Evolutionary conservation across 345 rosid species (phyloP).

Genomic region (Eucalyptus shirleyi): DNA sequence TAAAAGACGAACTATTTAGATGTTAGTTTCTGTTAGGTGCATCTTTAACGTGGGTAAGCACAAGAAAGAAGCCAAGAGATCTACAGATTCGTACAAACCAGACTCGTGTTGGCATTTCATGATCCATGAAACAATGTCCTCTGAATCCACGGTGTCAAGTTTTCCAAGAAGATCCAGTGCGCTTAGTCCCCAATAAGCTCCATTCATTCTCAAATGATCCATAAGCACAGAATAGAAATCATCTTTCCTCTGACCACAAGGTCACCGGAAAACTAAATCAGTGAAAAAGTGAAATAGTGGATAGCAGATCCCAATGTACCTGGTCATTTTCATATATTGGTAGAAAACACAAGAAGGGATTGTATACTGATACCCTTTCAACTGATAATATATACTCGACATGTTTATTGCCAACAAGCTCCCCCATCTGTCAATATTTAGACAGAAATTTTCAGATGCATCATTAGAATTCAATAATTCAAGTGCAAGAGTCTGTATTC

Average conservation of each 20-base stretch:
- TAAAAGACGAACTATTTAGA: background rate
- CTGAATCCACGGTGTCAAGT: conserved; percentile 39
- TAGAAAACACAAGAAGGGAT: background rate
- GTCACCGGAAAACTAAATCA: background rate
- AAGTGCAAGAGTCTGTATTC: background rate
- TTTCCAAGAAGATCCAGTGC: conserved; percentile 69
- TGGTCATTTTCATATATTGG: background rate
- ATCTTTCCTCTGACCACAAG: conserved; percentile 45
- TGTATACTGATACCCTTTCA: conserved; percentile 34
- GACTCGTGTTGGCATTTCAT: conserved; percentile 74
- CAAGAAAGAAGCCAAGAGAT: background rate
- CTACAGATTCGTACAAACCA: conserved; percentile 20
- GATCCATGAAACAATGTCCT: conserved; percentile 65
- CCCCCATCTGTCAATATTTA: conserved; percentile 22
- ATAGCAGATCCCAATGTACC: background rate
- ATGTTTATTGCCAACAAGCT: conserved; percentile 56
- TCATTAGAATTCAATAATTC: background rate
- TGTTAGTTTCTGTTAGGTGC: background rate
- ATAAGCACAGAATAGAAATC: conserved; percentile 79
- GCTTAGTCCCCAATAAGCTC: conserved; percentile 88
- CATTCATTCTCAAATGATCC: conserved; percentile 90
- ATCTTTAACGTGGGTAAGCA: background rate
- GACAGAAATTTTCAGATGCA: background rate
- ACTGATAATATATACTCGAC: conserved; percentile 50
- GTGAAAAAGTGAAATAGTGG: background rate